These are phyloP conservation scores for Ensete ventricosum DNA, from an alignment of 176 grass and related monocot genomes.

Conservation along the genomic window DNA sequence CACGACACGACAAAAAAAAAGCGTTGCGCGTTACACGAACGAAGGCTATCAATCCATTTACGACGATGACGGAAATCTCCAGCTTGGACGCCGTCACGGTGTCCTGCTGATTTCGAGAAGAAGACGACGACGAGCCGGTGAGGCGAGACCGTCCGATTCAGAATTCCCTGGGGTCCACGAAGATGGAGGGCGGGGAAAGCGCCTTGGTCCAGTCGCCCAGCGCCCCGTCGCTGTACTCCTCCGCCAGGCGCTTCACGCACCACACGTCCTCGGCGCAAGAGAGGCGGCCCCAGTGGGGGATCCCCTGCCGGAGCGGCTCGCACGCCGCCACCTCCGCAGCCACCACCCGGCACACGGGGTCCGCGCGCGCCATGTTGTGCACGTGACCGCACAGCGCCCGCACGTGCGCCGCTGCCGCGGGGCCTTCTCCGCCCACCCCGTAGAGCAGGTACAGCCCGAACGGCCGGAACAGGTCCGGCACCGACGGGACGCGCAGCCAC, in stretches of 20 bases:
- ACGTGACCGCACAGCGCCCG: slow-evolving; percentile 38
- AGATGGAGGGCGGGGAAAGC: slow-evolving; percentile 42
- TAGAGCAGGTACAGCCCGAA: slow-evolving; percentile 65
- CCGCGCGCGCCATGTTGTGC: slow-evolving; percentile 35
- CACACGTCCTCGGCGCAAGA: slow-evolving; percentile 68
- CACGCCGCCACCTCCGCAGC: slow-evolving; percentile 37
- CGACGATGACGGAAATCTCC: too few relatives aligned
- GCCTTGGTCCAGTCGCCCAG: slow-evolving; percentile 69
- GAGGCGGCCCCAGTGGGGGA: slow-evolving; percentile 52
- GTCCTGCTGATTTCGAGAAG: neutral
- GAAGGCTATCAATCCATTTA: too few relatives aligned
- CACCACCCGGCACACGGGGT: slow-evolving; percentile 28
- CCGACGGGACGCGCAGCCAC: slow-evolving; percentile 43
- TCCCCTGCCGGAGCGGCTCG: slow-evolving; percentile 29
- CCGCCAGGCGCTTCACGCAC: slow-evolving; percentile 70
- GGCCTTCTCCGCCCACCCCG: slow-evolving; percentile 33
- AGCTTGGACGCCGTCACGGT: too few relatives aligned
- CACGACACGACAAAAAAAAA: too few relatives aligned
- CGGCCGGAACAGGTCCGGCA: slow-evolving; percentile 53
- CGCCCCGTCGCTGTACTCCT: slow-evolving; percentile 33
- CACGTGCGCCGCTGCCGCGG: slow-evolving; percentile 14
- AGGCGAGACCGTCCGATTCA: neutral
- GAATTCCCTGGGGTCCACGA: slow-evolving; percentile 88
- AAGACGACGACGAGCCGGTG: neutral
- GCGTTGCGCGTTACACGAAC: too few relatives aligned